Evolutionary conservation across 352 stramenopile genomes (phyloP).

Genomic region (Vaucheria bursata): DNA sequence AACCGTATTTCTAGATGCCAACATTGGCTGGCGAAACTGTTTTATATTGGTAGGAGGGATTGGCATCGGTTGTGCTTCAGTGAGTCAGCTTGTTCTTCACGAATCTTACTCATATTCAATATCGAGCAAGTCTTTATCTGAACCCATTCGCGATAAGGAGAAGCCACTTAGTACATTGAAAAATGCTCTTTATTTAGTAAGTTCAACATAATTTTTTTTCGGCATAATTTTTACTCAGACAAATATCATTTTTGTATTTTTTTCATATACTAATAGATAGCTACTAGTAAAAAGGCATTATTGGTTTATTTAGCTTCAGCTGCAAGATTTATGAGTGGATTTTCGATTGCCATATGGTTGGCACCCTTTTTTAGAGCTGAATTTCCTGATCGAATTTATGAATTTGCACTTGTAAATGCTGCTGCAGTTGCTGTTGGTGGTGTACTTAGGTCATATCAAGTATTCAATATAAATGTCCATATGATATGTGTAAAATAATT

Average conservation of each 20-base stretch:
- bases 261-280: too few relatives aligned
- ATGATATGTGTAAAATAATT: neutral
- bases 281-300: neutral
- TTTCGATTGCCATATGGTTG: slow-evolving; percentile 46
- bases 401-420: slow-evolving; percentile 46
- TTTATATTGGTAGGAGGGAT: neutral
- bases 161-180: too few relatives aligned
- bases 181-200: too few relatives aligned
- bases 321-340: slow-evolving; percentile 47
- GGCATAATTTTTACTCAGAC: too few relatives aligned
- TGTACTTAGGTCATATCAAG: slow-evolving; percentile 11
- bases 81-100: neutral
- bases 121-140: too few relatives aligned
- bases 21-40: slow-evolving; percentile 28
- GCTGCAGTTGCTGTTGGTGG: slow-evolving; percentile 36
- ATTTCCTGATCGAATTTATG: slow-evolving; percentile 27
- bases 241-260: too few relatives aligned
- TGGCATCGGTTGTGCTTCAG: neutral
- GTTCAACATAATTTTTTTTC: too few relatives aligned
- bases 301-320: slow-evolving; percentile 38
- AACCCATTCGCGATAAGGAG: too few relatives aligned
- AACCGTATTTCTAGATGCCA: slow-evolving; percentile 10
- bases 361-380: slow-evolving; percentile 40
- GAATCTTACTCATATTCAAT: too few relatives aligned
- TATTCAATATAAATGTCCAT: too few relatives aligned